Conservation (phyloP, 1,284 basidiomycete species). For the Inonotus obliquus region DNA sequence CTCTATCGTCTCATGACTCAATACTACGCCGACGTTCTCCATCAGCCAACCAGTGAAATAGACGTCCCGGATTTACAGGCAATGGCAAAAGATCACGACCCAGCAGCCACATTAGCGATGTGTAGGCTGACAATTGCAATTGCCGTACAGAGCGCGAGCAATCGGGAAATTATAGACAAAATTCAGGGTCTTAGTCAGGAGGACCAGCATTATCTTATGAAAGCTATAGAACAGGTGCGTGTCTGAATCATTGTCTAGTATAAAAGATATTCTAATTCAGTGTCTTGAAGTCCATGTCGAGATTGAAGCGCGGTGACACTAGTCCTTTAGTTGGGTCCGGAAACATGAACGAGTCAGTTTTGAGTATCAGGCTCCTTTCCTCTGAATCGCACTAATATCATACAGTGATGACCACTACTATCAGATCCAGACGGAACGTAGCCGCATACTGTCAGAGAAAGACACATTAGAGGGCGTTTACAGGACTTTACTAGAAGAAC, state of each 20-base stretch:
- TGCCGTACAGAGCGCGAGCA: conserved; percentile 86
- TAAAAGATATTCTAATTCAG: not conserved
- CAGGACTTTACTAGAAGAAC: conserved; percentile 70
- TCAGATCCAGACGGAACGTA: conserved; percentile 73
- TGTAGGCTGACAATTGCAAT: conserved; percentile 88
- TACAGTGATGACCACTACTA: conserved; percentile 82
- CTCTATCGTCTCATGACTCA: conserved; percentile 85
- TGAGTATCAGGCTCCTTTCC: not conserved
- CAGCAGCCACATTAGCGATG: conserved; percentile 65
- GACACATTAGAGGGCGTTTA: conserved; percentile 78
- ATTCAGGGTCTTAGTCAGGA: conserved; percentile 76
- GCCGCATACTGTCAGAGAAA: conserved; percentile 70
- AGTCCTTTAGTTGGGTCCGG: conserved; percentile 32
- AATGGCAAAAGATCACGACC: conserved; percentile 70
- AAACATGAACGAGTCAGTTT: conserved; percentile 68
- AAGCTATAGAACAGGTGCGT: conserved; percentile 75
- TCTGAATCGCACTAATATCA: not conserved
- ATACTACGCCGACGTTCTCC: conserved; percentile 77
- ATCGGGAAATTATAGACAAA: conserved; percentile 77
- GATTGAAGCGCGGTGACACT: conserved; percentile 46
- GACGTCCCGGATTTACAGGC: conserved; percentile 80
- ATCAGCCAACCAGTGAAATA: conserved; percentile 65
- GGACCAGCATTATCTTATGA: conserved; percentile 83
- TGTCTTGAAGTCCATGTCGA: conserved; percentile 62
- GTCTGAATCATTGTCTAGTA: not conserved